A percentile compares a stretch with the other conserved stretches of the same genome.
Conservation (phyloP, 164 flowering plant genomes). For the Aristolochia fimbriata region DNA sequence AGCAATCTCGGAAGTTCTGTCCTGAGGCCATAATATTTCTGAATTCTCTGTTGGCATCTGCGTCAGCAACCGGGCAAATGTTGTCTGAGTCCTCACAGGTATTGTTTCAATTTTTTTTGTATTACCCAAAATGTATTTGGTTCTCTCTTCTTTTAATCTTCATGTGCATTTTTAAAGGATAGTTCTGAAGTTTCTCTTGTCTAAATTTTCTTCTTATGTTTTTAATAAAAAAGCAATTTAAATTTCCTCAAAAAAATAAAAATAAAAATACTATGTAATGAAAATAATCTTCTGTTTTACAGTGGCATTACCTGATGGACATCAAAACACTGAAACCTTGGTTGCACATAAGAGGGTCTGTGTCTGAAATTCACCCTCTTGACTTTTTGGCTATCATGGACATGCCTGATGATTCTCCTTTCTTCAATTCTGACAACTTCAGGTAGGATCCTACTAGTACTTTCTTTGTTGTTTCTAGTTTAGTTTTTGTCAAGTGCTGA, state of each 20-base stretch:
- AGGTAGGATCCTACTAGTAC: constrained; percentile 30
- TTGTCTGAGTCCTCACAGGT: constrained; percentile 42
- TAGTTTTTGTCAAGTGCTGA: neutral
- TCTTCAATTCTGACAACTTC: constrained; percentile 65
- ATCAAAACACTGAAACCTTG: constrained; percentile 40
- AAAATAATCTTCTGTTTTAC: constrained; percentile 5
- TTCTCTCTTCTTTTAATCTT: neutral
- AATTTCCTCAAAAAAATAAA: too few relatives aligned
- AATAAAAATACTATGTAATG: too few relatives aligned
- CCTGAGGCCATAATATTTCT: constrained; percentile 79
- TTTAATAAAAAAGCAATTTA: too few relatives aligned
- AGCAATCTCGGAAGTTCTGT: constrained; percentile 73
- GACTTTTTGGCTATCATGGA: constrained; percentile 55
- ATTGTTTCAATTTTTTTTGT: neutral
- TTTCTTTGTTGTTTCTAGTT: neutral
- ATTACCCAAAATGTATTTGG: neutral
- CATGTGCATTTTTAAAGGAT: neutral
- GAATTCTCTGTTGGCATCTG: constrained; percentile 48
- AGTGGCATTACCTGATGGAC: constrained; percentile 53
- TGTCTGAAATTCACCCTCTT: constrained; percentile 40
- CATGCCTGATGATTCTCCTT: constrained; percentile 58
- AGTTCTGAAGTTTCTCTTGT: neutral
- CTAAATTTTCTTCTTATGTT: neutral
- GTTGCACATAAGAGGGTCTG: constrained; percentile 28
- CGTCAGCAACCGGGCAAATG: constrained; percentile 23